Conservation (phyloP, 768 basidiomycete species). For the Pulveroboletus sp. region DNA sequence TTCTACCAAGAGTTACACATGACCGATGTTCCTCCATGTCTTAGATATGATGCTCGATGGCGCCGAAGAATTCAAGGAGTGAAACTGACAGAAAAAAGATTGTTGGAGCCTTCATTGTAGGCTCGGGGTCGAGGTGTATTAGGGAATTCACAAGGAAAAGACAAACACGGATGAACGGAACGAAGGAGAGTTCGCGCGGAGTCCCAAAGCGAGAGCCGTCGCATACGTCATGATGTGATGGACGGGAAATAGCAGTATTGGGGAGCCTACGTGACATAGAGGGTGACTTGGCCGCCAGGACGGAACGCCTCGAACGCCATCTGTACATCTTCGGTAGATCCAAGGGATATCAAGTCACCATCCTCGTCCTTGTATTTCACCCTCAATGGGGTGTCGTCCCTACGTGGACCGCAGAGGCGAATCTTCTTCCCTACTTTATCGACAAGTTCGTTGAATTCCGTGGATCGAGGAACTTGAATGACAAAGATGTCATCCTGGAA, state of each 20-base stretch:
- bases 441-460: conserved; percentile 79
- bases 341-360: conserved; percentile 83
- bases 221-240: conserved; percentile 3
- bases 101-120: not conserved
- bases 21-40: conserved; percentile 34
- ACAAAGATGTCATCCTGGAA: conserved; percentile 95
- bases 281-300: conserved; percentile 75
- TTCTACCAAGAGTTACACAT: conserved; percentile 35
- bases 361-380: conserved; percentile 92
- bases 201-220: conserved; percentile 15
- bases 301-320: conserved; percentile 88
- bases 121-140: conserved; percentile 10
- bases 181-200: conserved; percentile 5
- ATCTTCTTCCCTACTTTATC: conserved; percentile 93
- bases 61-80: conserved; percentile 14
- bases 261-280: conserved; percentile 64
- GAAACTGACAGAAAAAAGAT: conserved; percentile 12
- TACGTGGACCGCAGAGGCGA: conserved; percentile 77
- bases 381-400: conserved; percentile 75
- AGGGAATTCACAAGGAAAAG: conserved; percentile 14
- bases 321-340: conserved; percentile 88
- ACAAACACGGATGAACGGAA: conserved; percentile 14
- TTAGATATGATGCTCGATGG: conserved; percentile 27
- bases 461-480: conserved; percentile 78
- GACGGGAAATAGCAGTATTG: conserved; percentile 1